A percentile compares a stretch with the other conserved stretches of the same genome.
Conservation (phyloP, 2,329 filamentous ascomycete genomes). For the Trichoderma breve region DNA sequence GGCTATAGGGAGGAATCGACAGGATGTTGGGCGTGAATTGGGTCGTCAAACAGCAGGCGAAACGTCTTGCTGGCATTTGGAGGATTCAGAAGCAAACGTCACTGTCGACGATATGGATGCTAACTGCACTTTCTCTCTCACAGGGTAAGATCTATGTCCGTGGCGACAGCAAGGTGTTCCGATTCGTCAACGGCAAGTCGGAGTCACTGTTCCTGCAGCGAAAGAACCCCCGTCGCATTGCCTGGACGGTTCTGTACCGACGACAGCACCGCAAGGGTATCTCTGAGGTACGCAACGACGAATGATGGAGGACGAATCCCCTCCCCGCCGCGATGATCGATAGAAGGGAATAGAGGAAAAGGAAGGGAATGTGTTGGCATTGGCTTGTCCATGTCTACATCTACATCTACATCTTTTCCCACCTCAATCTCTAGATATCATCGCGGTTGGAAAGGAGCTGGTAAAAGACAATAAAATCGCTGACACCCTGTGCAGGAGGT, state of each 20-base stretch:
- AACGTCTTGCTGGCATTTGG: background rate
- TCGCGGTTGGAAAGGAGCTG: background rate
- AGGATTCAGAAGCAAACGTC: background rate
- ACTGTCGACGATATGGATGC: background rate
- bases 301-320: background rate
- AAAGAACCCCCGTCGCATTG: constrained; percentile 99
- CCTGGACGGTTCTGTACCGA: constrained; percentile 97
- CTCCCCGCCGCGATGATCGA: background rate
- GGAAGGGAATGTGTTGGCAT: background rate
- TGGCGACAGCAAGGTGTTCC: constrained; percentile 99
- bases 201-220: constrained; percentile 99
- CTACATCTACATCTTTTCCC: background rate
- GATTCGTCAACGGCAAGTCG: constrained; percentile 99
- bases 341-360: background rate
- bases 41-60: background rate
- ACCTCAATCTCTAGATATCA: background rate
- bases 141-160: constrained; percentile 99
- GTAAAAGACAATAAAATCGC: constrained; percentile 23
- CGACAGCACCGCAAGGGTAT: constrained; percentile 99
- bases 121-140: constrained; percentile 24
- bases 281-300: constrained; percentile 78
- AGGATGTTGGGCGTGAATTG: background rate
- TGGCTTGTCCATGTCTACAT: background rate
- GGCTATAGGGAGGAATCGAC: background rate
- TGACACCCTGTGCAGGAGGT: constrained; percentile 74